Base-by-base conservation (phyloP, 352 stramenopile genomes). In the Thalassiosira hispida region DNA sequence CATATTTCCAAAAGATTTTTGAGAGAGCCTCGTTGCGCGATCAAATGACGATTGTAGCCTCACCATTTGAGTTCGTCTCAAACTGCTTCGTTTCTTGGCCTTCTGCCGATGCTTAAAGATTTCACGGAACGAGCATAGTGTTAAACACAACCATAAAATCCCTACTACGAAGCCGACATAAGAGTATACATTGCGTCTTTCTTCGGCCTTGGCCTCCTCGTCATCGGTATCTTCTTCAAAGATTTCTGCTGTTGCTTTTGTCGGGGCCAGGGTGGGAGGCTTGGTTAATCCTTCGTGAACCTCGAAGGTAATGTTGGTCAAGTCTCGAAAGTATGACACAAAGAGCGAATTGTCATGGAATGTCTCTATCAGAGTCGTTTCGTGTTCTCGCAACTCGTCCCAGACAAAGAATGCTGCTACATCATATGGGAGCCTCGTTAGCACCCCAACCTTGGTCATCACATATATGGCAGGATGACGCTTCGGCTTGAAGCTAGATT, bases 351-450 rank as follows among this genome's bases (percentile, higher is more conserved):
- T 62, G 4, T 27, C 25, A 25, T 71, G 16, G 47, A 59, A 78
- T 11, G 23, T 23, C 35, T 23, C 23, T n/a, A 72, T 22, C 18
- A 78, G 16, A 14, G 42, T 23, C 18, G 11, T 14, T 33, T 70
- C 47, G 31, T 65, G 2, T 11, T n/a, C 51, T 16, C 22, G 3
- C 1, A 71, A 63, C 31, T 78, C 27, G 31, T 78, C 56, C 69
- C 57, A 69, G 7, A 78, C n/a, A 18, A 65, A 78, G 23, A 78
- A 78, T 12, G 57, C 35, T 9, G 59, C 49, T 8, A 78, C 49
- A n/a, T 78, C 59, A 18, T 49, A 64, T 33, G 69, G 69, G 6
- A 78, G 47, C 25, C 12, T 38, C 2, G 69, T 52, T 6, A 22
- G 18, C 0, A 69, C 57, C 0, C 49, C 31, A 7, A 78, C 22